Evolutionary conservation across 2,329 filamentous ascomycete species (phyloP), one percentile per base, ranked within the genome.

Genomic region (Scolecobasidium constrictum): DNA sequence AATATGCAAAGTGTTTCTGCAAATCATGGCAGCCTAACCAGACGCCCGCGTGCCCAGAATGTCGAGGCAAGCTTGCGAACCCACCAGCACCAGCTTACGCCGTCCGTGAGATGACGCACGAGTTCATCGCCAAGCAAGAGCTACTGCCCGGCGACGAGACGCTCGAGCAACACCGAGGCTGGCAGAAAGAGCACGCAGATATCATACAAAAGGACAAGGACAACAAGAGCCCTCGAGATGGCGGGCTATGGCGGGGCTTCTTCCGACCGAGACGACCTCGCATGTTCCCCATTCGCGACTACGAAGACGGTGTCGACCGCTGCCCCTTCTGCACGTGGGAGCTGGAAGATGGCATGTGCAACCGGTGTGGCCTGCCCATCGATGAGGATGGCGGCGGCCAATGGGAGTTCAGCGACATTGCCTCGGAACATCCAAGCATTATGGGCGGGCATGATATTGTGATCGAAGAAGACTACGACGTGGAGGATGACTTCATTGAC

Each of bases 301-400:
- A 69, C 23, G 68, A 70, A 53, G 78, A 83, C 54, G 71, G 72
- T 23, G 70, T 82, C 15, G 62, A 73, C 43, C 69, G 78, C 49
- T 84, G 80, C 55, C 78, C 78, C 2, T 48, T 62, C 3, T 84
- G 80, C 57, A 60, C 67, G 6, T 75, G 73, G 68, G 80, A 83
- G 56, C 63, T 83, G 37, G 75, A 78, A 53, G 75, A 78, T 35
- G 73, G 74, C 44, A 50, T 57, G 51, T 84, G 79, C 51, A 48
- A 54, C 17, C 62, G 66, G 16, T 83, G 79, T 47, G 63, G 62
- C 5, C 48, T 66, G 45, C 68, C 72, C 39, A 73, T 71, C 41
- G 65, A 68, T 40, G 62, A 68, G 17, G 68, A 71, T 37, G 62
- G 60, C 15, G 61, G 56, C 9, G 43, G 38, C 16, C 16, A n/a